Conservation (phyloP, 495 filamentous ascomycete species). For the Annulohypoxylon stygium region DNA sequence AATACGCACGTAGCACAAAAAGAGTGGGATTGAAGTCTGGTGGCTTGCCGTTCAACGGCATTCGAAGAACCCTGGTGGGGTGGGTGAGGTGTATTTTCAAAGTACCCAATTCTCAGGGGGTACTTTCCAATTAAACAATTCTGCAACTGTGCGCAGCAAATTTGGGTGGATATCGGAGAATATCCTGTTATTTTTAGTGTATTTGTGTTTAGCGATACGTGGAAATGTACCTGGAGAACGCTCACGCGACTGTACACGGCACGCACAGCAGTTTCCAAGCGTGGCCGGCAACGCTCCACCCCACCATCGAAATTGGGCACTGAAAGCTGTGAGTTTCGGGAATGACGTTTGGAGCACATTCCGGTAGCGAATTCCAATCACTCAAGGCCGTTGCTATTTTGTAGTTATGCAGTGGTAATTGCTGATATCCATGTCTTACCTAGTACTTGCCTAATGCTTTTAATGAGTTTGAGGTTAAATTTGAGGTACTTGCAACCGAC, state of each 20-base stretch:
- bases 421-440: not conserved
- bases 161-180: not conserved
- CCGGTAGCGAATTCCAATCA: constrained; percentile 11
- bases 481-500: not conserved
- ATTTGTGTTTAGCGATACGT: not conserved
- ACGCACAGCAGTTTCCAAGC: not conserved
- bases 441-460: not conserved
- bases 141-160: not conserved
- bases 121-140: constrained; percentile 20
- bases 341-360: constrained; percentile 15
- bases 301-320: constrained; percentile 29
- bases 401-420: not conserved
- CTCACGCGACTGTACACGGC: constrained; percentile 22
- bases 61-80: constrained; percentile 28
- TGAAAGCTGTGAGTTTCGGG: constrained; percentile 11
- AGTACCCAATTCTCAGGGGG: constrained; percentile 1
- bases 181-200: not conserved
- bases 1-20: constrained; percentile 8
- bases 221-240: not conserved
- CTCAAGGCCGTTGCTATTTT: not conserved
- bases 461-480: constrained; percentile 2
- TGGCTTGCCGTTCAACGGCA: not conserved
- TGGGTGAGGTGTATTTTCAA: constrained; percentile 10
- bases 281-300: not conserved
- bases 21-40: constrained; percentile 32